Base-by-base conservation (phyloP, 2,329 filamentous ascomycete species). In the Grosmannia clavigera region DNA sequence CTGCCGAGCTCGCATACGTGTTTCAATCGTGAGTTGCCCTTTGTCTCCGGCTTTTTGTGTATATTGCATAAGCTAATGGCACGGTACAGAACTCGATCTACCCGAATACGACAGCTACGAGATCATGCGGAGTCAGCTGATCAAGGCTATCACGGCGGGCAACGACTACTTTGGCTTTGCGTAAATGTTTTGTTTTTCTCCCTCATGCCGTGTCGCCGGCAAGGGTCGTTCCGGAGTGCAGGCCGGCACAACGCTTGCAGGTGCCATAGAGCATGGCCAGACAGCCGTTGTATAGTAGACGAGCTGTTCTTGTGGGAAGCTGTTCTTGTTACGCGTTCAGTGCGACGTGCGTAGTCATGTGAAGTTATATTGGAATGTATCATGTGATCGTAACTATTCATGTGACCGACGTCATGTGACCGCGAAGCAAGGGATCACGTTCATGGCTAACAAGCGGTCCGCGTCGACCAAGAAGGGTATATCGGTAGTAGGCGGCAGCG, bases 81-180 rank as follows among this genome's bases (percentile, higher is more conserved):
- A 58, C 62, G 22, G 22, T 22, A 22, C 72, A 96, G 91, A 99
- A 78, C 90, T 99, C 71, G 94, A 99, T 77, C 83, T 99, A 66
- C 94, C 94, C 51, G 94, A 99, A 76, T 99, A 99, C 71, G 94
- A 97, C 69, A 95, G 85, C 72, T 99, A 99, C 74, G 94, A 99
- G 69, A 80, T 82, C 66, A 82, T 99, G 63, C 86, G 94, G 64
- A 85, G 88, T 68, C 91, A 94, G 70, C 76, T 99, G 62, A 86
- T 95, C 73, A 97, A 92, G 66, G 94, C 94, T 64, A 96, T 99
- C 73, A 99, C 94, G n/a, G 87, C 92, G 66, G 94, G 94, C 67
- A 94, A 91, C 76, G 92, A 97, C 73, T 97, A 87, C 72, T 99
- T 99, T 73, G 94, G 94, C 63, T 97, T 99, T 74, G 92, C 94